Evolutionary conservation across 1,139 yeast species (phyloP), one percentile per base, ranked within the genome.

Genomic region (Meyerozyma carpophila): DNA sequence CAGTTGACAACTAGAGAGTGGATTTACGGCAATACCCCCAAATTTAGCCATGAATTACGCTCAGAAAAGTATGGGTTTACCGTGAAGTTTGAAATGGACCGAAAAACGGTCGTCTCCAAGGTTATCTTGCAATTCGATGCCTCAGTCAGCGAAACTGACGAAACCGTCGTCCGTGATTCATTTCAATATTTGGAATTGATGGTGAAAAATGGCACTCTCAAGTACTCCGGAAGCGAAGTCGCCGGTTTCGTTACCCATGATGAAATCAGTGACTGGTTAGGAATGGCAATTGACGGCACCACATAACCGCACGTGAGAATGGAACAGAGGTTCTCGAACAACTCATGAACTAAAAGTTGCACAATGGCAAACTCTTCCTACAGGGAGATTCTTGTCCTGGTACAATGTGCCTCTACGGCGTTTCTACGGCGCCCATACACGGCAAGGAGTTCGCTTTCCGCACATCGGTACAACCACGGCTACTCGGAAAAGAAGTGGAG

Each of bases 1-100:
- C 73, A 73, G 36, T 63, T 85, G 36, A 59, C 65, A 46, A 59
- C 68, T 10, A 85, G 94, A 93, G 67, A 73, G 1, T 88, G 95
- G 94, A 73, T 66, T 32, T 86, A 63, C 58, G 95, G 90, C 0
- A 72, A 75, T 34, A 82, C 95, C 0, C 95, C 95, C 1, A 68
- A 64, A 46, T 85, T 85, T 57, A 65, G 68, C 13, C 84, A 82
- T 53, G 55, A 57, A 4, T 56, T 81, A 31, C 50, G 48, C 1
- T 62, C 68, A 44, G 52, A 60, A 0, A 58, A 63, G 36, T 54
- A 56, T 31, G 70, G 65, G 2, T 54, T 73, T 36, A 47, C 46
- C 8, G 56, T 78, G 6, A 61, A 54, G 41, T 70, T 81, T 44
- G 45, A 56, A 2, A 75, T 81, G 4, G 77, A 66, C 11, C 75